Evolutionary conservation across 257 asterid genomes (phyloP), one percentile per base, ranked within the genome.

Genomic region (Prunella vulgaris): DNA sequence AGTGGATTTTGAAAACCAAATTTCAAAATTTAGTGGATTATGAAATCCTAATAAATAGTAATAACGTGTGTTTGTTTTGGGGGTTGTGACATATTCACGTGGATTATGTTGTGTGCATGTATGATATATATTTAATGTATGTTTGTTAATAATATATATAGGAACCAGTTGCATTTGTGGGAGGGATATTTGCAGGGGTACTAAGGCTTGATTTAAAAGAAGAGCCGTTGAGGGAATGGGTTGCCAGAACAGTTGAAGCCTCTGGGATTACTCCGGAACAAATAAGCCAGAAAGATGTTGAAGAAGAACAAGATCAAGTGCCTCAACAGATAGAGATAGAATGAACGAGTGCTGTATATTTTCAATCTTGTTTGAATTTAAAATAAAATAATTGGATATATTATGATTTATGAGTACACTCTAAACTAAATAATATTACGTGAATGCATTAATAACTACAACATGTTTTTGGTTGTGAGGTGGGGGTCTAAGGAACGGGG

Each of bases 81-180:
- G 10, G 69, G 49, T 61, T 7, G 14, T 42, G 60, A 30, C 58
- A 32, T 20, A 30, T 46, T 71, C 28, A 60, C 8, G 7, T 20
- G 76, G 40, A 60, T 51, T 44, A 46, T 44, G 15, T 9, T 30
- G 4, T 28, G 15, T 69, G 52, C 40, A 27, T 18, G 46, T 58
- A n/a, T n/a, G n/a, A n/a, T n/a, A n/a, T n/a, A 3, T 51, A 1
- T 62, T 48, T 61, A 24, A 53, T 70, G 54, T 10, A 54, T 44
- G 12, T 7, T 60, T 21, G 13, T 70, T 32, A 51, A 0, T 30
- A 66, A 10, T 60, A 18, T 42, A 12, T 38, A 0, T 60, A 92
- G 97, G 97, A 92, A 78, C 98, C 96, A 12, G 85, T 89, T 51
- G 97, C 96, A 46, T 92, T 92, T 49, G 73, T 84, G 76, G 96